Base-by-base conservation (phyloP, 1,284 basidiomycete species). In the Paramarasmius palmivorus region DNA sequence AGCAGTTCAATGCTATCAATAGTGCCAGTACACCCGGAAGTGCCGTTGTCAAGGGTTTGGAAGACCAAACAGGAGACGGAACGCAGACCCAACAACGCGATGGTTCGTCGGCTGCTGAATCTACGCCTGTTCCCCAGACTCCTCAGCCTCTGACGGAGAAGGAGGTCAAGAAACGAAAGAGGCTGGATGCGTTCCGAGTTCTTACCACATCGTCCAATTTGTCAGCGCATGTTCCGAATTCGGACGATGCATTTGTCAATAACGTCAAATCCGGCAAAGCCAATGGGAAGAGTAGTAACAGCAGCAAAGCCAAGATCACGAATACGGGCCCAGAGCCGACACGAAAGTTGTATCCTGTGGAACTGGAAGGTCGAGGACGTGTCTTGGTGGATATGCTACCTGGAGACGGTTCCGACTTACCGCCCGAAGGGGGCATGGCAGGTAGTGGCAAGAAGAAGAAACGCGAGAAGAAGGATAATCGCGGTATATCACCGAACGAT, bases 331-430 rank as follows among this genome's bases (percentile, higher is more conserved):
- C 10, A 59, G 60, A 32, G 55, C 66, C 1, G 63, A 59, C 15
- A 57, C 68, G 5, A 19, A 79, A 73, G 58, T 70, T 90, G 17
- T 76, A 73, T 53, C 78, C 85, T 6, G 78, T 87, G 3, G 79
- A 84, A 49, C 60, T 90, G 17, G 83, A 84, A 61, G 86, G 85
- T 17, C 78, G 76, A 61, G 88, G 88, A 4, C 76, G 88, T 42
- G 79, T 90, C 6, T 66, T 90, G 12, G 61, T 88, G 44, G 82
- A 86, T 58, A 63, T 79, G 12, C 69, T 69, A 9, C 62, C 63
- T 23, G n/a, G 71, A 74, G 47, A 53, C 62, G 4, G 52, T 45
- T 45, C 61, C 58, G 34, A 58, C 66, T 14, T n/a, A n/a, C n/a
- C n/a, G n/a, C n/a, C n/a, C n/a, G n/a, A n/a, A n/a, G 71, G 72